Base-by-base conservation (phyloP, 2,329 filamentous ascomycete species). In the Colletotrichum trifolii region DNA sequence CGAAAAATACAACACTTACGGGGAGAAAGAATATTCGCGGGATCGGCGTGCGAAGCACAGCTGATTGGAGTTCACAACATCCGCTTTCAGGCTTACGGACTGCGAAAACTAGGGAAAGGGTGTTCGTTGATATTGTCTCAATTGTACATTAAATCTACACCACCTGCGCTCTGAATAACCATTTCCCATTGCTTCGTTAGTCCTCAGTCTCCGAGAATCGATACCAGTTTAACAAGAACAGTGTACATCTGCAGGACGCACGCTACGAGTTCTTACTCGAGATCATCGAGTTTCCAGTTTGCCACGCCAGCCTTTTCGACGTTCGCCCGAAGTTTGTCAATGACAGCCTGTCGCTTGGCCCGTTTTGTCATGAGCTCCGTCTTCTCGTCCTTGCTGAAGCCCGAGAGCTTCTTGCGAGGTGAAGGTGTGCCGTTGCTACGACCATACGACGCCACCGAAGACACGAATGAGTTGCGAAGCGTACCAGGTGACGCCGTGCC, bases 371-470 rank as follows among this genome's bases (percentile, higher is more conserved):
- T 87, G 60, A 90, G 73, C 35, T 81, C 80, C 35, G 77, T 77
- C 78, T 88, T 89, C 73, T 91, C 89, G 56, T 84, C 81, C 38
- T 80, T 78, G 63, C 82, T 87, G 69, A 87, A 90, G 15, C 86
- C 86, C 66, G 82, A 88, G 61, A 90, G 70, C 79, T 89, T 90
- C 79, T 86, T 89, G 47, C 87, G 78, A 2, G 86, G 84, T 25
- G 25, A 25, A 34, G 86, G 80, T 17, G 83, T 84, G 65, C 76
- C 70, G 39, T 67, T 6, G 74, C 72, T 25, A 25, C 25, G 25
- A 52, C 75, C 73, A 49, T 71, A 72, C 35, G 77, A 76, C 17
- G 74, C 74, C 3, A 81, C 73, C 12, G 85, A 79, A 11, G 79
- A 81, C 34, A 82, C 76, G 43, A 79, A 67, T 17, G 77, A 78